Percentiles rank a stretch among this genome's conserved stretches.
Conservation (phyloP, 352 stramenopile genomes). For the Globisporangium cederbergense region DNA sequence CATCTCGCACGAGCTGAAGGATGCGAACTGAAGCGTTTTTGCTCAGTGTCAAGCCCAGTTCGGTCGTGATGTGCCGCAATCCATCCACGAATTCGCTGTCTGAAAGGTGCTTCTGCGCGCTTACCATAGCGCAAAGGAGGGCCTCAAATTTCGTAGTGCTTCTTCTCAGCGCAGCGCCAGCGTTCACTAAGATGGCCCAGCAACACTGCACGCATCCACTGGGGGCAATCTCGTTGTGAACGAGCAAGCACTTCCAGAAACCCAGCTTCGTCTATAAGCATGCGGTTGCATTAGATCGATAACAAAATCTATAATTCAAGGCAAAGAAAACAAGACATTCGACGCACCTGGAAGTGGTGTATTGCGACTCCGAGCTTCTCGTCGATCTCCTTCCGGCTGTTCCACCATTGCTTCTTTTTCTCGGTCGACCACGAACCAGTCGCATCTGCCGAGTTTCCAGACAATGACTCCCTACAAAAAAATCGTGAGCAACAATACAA, state of each 20-base stretch:
- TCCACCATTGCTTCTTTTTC: constrained; percentile 82
- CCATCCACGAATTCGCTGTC: constrained; percentile 40
- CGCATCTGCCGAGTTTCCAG: constrained; percentile 52
- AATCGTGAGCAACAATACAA: not conserved
- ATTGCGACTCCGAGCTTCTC: constrained; percentile 37
- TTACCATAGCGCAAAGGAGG: constrained; percentile 34
- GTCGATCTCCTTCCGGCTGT: constrained; percentile 55
- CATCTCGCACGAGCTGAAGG: constrained; percentile 16
- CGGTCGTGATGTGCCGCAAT: constrained; percentile 32
- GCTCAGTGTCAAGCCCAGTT: constrained; percentile 23
- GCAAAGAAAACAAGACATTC: constrained; percentile 1
- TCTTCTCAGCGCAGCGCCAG: constrained; percentile 11
- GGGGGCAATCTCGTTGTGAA: constrained; percentile 21
- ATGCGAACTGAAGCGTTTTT: constrained; percentile 9
- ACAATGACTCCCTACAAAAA: constrained; percentile 45
- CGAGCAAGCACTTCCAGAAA: constrained; percentile 58
- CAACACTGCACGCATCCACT: constrained; percentile 21
- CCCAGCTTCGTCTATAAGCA: constrained; percentile 34
- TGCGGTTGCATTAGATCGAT: not conserved
- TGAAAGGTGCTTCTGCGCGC: constrained; percentile 30
- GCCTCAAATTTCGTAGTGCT: constrained; percentile 20
- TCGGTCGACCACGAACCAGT: constrained; percentile 45
- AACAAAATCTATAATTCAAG: not conserved
- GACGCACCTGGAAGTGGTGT: constrained; percentile 48
- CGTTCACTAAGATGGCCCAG: constrained; percentile 28